Conservation (phyloP, 129 eudicot species). For the Flaveria ramosissima region DNA sequence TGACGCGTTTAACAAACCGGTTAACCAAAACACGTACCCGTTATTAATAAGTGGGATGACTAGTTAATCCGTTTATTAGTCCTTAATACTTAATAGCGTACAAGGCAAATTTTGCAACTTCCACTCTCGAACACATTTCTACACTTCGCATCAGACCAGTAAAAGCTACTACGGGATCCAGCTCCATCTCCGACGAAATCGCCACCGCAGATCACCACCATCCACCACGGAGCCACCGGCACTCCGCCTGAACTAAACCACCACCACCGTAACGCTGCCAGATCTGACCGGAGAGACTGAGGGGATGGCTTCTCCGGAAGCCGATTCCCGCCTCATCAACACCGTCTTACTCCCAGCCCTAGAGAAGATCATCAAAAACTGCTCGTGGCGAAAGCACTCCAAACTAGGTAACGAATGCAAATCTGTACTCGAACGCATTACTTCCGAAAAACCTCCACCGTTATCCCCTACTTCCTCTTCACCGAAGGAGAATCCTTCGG, state of each 20-base stretch:
- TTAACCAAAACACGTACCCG: too few species aligned
- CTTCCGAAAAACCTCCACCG: constrained; percentile 36
- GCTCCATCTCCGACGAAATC: constrained; percentile 29
- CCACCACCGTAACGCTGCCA: constrained; percentile 19
- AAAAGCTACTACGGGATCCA: constrained; percentile 28
- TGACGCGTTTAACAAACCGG: too few species aligned
- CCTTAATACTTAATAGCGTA: background rate
- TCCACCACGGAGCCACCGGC: constrained; percentile 8
- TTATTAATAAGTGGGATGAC: too few species aligned
- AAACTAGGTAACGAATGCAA: constrained; percentile 79
- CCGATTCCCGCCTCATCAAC: constrained; percentile 74
- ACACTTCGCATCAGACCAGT: constrained; percentile 14
- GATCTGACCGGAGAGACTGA: constrained; percentile 37
- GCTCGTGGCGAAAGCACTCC: constrained; percentile 92
- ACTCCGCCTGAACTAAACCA: constrained; percentile 16
- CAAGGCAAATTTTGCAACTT: constrained; percentile 1
- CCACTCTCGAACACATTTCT: constrained; percentile 4
- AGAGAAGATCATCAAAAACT: constrained; percentile 83
- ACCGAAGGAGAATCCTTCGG: constrained; percentile 42
- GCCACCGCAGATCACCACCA: constrained; percentile 20
- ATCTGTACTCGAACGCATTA: constrained; percentile 68
- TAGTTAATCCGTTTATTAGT: background rate
- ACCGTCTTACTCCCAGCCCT: constrained; percentile 66
- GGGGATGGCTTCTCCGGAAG: constrained; percentile 88
- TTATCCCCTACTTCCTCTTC: constrained; percentile 42